phyloP scores from a whole-genome alignment of 2,329 filamentous ascomycete genomes.

The Pseudocercospora eumusae region DNA sequence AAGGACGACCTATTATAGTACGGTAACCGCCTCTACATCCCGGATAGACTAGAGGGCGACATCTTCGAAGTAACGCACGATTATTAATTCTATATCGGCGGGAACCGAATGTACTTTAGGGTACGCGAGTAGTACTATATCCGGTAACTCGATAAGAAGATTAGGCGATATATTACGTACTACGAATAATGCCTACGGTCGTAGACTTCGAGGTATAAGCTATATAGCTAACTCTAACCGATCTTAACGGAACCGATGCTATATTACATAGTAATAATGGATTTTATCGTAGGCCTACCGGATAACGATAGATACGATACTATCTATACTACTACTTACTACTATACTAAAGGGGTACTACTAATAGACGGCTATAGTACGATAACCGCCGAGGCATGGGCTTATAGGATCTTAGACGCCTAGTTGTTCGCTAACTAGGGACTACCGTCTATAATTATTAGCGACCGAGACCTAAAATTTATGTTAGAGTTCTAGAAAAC shows the following conservation, averaged over 20 bases:
- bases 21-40: background rate
- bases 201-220: no score
- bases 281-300: background rate
- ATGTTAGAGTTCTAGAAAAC: background rate
- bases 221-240: no score
- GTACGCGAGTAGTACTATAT: no score
- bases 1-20: background rate
- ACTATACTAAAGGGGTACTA: background rate
- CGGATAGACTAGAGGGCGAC: background rate
- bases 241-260: background rate
- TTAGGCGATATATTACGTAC: no score
- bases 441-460: no score
- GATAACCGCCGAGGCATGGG: background rate
- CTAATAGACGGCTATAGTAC: background rate
- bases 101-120: no score
- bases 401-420: background rate
- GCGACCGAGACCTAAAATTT: background rate
- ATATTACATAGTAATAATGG: background rate
- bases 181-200: no score
- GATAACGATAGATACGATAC: background rate
- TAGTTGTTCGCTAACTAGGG: no score
- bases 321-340: background rate
- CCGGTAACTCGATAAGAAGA: no score
- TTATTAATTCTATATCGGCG: conserved; percentile 3
- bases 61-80: background rate